Conservation (phyloP, 2,329 filamentous ascomycete species). For the Colletotrichum orbiculare region DNA sequence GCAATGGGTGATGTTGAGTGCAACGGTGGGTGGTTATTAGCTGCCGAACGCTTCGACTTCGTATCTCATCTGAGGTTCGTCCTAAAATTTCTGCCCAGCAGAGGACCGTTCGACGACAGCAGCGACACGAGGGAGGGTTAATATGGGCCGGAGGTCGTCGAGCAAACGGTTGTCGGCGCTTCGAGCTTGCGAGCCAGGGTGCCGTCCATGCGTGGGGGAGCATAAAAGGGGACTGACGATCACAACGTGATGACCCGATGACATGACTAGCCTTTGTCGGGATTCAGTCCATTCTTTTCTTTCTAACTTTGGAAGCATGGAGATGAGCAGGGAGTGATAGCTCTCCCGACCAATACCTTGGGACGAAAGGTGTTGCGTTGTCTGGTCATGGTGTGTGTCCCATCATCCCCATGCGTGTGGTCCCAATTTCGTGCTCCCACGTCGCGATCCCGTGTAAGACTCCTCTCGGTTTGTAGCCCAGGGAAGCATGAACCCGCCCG, state of each 20-base stretch:
- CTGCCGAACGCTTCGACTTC: background rate
- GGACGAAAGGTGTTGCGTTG: conserved; percentile 17
- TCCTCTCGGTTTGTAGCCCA: conserved; percentile 13
- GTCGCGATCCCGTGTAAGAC: background rate
- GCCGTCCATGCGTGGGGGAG: conserved; percentile 11
- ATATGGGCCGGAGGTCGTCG: conserved; percentile 1
- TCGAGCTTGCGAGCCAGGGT: conserved; percentile 14
- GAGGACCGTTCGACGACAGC: background rate
- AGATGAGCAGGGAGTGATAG: background rate
- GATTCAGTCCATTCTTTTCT: conserved; percentile 20
- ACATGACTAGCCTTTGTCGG: conserved; percentile 32
- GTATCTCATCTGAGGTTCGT: conserved; percentile 20
- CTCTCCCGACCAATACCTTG: conserved; percentile 5
- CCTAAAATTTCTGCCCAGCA: conserved; percentile 20
- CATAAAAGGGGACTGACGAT: conserved; percentile 33
- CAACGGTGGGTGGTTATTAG: background rate
- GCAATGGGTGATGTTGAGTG: background rate
- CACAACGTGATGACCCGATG: conserved; percentile 29
- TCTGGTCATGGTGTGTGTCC: conserved; percentile 8
- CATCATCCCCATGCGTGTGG: conserved; percentile 22
- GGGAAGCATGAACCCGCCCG: conserved; percentile 11
- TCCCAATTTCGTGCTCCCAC: conserved; percentile 11
- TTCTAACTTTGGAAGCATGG: conserved; percentile 28
- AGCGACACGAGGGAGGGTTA: conserved; percentile 12
- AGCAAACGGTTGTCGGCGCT: background rate